A percentile compares a stretch with the other conserved stretches of the same genome.
phyloP scores from a whole-genome alignment of 2,329 filamentous ascomycete species.

The Arachnomyces sp. region DNA sequence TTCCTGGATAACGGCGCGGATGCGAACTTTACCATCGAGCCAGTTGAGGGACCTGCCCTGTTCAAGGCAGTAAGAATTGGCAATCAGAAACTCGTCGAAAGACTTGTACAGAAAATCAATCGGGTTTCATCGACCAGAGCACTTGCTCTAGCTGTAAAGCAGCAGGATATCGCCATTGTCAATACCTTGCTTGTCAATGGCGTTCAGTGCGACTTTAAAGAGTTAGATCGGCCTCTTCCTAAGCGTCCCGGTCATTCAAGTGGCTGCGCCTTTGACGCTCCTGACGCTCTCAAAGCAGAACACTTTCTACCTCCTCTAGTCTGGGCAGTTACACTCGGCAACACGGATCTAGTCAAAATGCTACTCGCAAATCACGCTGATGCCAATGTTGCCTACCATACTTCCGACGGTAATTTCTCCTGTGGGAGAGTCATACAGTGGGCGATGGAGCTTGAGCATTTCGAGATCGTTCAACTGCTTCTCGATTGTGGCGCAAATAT shows the following conservation, averaged over 20 bases:
- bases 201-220: constrained; percentile 15
- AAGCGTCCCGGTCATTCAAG: constrained; percentile 3
- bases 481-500: constrained; percentile 7
- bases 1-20: constrained; percentile 12
- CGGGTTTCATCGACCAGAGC: constrained; percentile 11
- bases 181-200: constrained; percentile 12
- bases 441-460: constrained; percentile 11
- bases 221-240: constrained; percentile 13
- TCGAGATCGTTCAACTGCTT: constrained; percentile 6
- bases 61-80: constrained; percentile 12
- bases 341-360: constrained; percentile 9
- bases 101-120: constrained; percentile 11
- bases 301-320: constrained; percentile 10
- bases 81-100: constrained; percentile 11
- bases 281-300: constrained; percentile 3
- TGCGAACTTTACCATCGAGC: constrained; percentile 7
- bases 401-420: constrained; percentile 8
- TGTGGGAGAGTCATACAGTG: constrained; percentile 13
- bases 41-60: constrained; percentile 7
- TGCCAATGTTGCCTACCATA: constrained; percentile 13
- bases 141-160: constrained; percentile 11
- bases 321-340: constrained; percentile 10
- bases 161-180: constrained; percentile 11
- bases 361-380: constrained; percentile 13
- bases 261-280: constrained; percentile 3